Evolutionary conservation across 1,139 yeast genomes (phyloP), one percentile per base, ranked within the genome.

Genomic region (Saccharomyces uvarum): DNA sequence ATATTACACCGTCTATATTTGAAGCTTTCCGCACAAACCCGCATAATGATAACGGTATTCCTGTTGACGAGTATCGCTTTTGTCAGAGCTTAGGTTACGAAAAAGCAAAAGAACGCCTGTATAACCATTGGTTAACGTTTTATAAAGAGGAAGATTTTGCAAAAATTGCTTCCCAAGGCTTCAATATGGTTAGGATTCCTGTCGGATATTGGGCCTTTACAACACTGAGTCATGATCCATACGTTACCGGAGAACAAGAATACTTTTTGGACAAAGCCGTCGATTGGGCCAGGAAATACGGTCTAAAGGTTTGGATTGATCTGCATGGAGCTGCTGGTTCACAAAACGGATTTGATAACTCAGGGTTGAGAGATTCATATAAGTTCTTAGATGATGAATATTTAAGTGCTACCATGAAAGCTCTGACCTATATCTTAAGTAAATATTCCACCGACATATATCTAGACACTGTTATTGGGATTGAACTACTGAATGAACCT

Each of bases 131-230:
- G 97, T 69, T 73, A 49, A 74, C 87, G 11, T 91, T 89, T 85
- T 81, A 83, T 69, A 82, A 85, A 2, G 95, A 88, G 67, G 71
- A 74, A 32, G 99, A 91, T 70, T 83, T 91, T 63, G 60, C 71
- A 51, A 73, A 77, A 55, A 88, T 93, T 56, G 77, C 79, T 41
- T 61, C 63, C 11, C 78, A 80, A 63, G 97, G 97, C 0, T 78
- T 91, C 63, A 91, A 91, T 73, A 77, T 86, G 58, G 97, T 88
- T 41, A 81, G 98, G 64, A 86, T 91, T 57, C 98, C 98, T 28
- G 81, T 91, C 58, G 98, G 98, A 6, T 93, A 91, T 75, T 91
- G 99, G 99, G 97, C 98, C n/a, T 91, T 87, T 70, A 72, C 78
- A 51, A 73, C 75, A 47, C 73, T 81, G 56, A 78, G 74, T 16